Evolutionary conservation across 2,329 filamentous ascomycete genomes (phyloP), one percentile per base, ranked within the genome.

Genomic region (Colletotrichum ledebouriae): DNA sequence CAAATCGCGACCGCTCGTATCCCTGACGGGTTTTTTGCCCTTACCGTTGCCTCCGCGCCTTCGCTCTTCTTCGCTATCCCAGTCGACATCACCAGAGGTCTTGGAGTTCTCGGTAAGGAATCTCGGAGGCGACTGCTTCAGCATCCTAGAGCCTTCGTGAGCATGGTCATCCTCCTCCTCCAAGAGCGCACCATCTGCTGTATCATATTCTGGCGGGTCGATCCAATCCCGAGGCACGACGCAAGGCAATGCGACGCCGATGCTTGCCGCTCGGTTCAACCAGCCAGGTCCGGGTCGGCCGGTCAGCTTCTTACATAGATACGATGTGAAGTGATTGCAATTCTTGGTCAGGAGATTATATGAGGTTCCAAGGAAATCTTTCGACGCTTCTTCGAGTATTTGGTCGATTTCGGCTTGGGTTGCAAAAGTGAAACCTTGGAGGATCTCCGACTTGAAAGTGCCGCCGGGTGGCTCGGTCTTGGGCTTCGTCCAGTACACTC

Each of bases 291-390:
- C 92, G 1, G 89, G 82, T 52, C 87, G 86, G 6, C 90, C 88
- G 2, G 92, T 95, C 62, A 97, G 84, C 72, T 87, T 87, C 76
- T 90, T 84, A 78, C 92, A 94, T 17, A 97, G 85, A 73, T 91
- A 89, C 20, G 89, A 89, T 2, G 93, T 95, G 77, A 97, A 97
- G 77, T 97, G 93, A 77, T 97, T 97, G 85, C 93, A 97, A 78
- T 97, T 97, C 73, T 89, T 89, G 20, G 90, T 94, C 50, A 97
- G 84, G 13, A 97, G 86, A 75, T 96, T 95, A 79, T 97, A 96
- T 13, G 87, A 86, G 0, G 89, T 89, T 25, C 93, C 93, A 64
- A 89, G 85, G 74, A 96, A 97, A 72, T 90, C 85, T 47, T 91
- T 86, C 1, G 90, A 93, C 12, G 90, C 90, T 64, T 84, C 83